phyloP scores from a whole-genome alignment of 768 basidiomycete species.

The Leccinum ochraceum region DNA sequence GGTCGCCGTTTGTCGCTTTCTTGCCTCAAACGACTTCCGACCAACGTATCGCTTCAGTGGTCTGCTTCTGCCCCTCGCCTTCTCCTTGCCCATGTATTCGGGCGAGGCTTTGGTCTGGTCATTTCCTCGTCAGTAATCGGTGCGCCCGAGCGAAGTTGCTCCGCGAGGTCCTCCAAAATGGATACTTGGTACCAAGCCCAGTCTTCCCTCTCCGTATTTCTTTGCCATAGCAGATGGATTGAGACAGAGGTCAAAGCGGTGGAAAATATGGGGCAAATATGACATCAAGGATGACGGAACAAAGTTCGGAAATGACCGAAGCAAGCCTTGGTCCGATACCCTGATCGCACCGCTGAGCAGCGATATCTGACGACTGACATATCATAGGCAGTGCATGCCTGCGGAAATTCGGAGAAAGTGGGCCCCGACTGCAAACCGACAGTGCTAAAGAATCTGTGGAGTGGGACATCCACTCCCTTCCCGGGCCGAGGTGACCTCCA shows the following conservation, averaged over 20 bases:
- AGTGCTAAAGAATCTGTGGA: constrained; percentile 1
- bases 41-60: constrained; percentile 41
- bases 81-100: constrained; percentile 33
- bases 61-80: constrained; percentile 7
- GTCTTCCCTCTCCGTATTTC: constrained; percentile 52
- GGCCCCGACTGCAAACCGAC: not conserved
- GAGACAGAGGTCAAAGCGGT: constrained; percentile 66
- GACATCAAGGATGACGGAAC: constrained; percentile 17
- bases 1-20: constrained; percentile 23
- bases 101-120: constrained; percentile 53
- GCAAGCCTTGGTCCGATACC: not conserved
- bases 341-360: constrained; percentile 1
- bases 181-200: constrained; percentile 53
- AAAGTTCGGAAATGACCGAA: not conserved
- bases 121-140: constrained; percentile 51
- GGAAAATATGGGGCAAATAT: constrained; percentile 66
- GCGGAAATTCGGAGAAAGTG: not conserved
- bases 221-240: constrained; percentile 61
- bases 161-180: constrained; percentile 59
- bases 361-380: constrained; percentile 17
- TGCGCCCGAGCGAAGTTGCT: constrained; percentile 50
- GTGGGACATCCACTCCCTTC: not conserved
- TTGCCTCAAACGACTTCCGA: constrained; percentile 50
- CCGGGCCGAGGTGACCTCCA: too few species aligned
- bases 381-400: not conserved